Percentiles rank a stretch among this genome's conserved stretches.
These are phyloP conservation scores for Sugiyamaella smithiae DNA, from an alignment of 805 yeast genomes.

Conservation along the genomic window DNA sequence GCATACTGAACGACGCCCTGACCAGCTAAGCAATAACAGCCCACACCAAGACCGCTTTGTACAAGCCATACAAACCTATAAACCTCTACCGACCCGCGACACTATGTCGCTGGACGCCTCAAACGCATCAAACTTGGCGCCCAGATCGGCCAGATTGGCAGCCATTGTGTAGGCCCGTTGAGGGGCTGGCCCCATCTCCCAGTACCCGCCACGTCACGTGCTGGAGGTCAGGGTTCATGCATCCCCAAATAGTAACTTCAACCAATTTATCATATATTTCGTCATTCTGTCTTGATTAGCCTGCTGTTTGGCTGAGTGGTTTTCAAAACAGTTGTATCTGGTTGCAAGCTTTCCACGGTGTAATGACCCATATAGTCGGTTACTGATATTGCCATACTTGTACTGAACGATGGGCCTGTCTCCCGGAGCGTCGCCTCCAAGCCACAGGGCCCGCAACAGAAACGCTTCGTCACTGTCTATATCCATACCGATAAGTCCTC, in stretches of 20 bases:
- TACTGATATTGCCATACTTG: neutral
- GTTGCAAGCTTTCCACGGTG: no score
- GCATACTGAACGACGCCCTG: no score
- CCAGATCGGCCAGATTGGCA: neutral
- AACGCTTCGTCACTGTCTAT: constrained; percentile 15
- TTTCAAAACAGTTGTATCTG: neutral
- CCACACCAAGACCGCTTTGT: neutral
- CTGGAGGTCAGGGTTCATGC: neutral
- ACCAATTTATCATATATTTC: constrained; percentile 1
- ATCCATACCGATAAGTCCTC: constrained; percentile 15
- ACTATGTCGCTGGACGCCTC: neutral
- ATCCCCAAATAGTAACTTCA: constrained; percentile 1
- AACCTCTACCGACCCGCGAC: neutral
- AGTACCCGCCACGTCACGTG: constrained; percentile 6
- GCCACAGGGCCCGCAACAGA: constrained; percentile 8
- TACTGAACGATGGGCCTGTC: neutral
- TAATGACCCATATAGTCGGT: no score
- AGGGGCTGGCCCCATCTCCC: neutral
- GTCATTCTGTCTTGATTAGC: neutral
- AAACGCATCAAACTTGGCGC: neutral
- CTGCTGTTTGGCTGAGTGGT: neutral
- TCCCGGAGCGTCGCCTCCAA: neutral
- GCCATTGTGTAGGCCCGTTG: neutral
- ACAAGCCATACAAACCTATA: neutral
- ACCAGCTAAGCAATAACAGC: neutral